A percentile compares a stretch with the other conserved stretches of the same genome.
Evolutionary conservation across 202 grass and related monocot species (phyloP).

Genomic region (Zizania palustris): DNA sequence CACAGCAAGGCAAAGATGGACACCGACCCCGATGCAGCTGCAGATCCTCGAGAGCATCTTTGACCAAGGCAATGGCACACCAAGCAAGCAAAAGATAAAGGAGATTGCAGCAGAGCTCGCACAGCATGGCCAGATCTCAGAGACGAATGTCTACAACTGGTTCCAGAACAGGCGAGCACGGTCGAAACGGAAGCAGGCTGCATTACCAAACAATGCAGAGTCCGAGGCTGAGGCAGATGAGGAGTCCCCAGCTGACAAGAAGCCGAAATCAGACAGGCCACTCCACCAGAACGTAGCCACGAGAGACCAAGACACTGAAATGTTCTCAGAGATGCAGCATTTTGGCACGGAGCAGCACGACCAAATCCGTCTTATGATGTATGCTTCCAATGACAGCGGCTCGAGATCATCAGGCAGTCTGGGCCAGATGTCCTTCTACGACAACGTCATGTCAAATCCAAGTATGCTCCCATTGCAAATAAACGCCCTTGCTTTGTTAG

Average conservation of each 20-base stretch:
- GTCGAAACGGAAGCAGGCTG: slow-evolving; percentile 90
- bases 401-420: slow-evolving; percentile 59
- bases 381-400: slow-evolving; percentile 56
- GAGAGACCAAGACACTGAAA: slow-evolving; percentile 43
- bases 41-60: slow-evolving; percentile 93
- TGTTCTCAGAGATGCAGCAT: slow-evolving; percentile 52
- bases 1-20: slow-evolving; percentile 92
- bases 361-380: slow-evolving; percentile 49
- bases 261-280: slow-evolving; percentile 63
- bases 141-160: slow-evolving; percentile 98
- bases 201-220: slow-evolving; percentile 63
- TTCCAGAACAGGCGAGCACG: slow-evolving; percentile 94
- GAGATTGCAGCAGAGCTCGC: slow-evolving; percentile 88
- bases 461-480: slow-evolving; percentile 53
- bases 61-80: slow-evolving; percentile 90
- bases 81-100: slow-evolving; percentile 97
- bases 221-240: slow-evolving; percentile 80
- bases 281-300: slow-evolving; percentile 39
- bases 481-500: background rate
- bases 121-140: slow-evolving; percentile 93
- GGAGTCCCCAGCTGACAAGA: slow-evolving; percentile 85
- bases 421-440: slow-evolving; percentile 80
- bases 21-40: slow-evolving; percentile 91
- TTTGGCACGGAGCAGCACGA: slow-evolving; percentile 51
- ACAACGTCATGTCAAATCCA: slow-evolving; percentile 68